Base-by-base conservation (phyloP, 2,329 filamentous ascomycete genomes). In the Claviceps sp. region DNA sequence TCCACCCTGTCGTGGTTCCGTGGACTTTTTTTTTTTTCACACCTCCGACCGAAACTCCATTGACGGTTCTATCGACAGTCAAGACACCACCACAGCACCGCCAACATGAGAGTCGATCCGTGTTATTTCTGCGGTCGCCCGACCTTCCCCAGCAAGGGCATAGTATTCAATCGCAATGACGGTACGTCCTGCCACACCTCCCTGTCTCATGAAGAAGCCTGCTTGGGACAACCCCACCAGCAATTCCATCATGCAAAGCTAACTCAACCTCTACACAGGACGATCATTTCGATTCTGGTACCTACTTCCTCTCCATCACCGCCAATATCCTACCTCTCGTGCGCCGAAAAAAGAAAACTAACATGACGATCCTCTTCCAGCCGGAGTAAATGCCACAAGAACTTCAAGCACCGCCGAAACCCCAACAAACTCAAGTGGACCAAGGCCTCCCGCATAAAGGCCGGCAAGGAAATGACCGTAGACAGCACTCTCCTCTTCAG, bases 391-490 rank as follows among this genome's bases (percentile, higher is more conserved):
- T 80, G 78, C 67, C 77, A 78, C 66, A 73, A 74, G 62, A 84
- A 82, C 69, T 95, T 94, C 80, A 93, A 94, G 73, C 95, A 95
- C 88, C 95, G 95, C 85, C 84, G 93, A 59, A 96, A 97, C 73
- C 90, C 91, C 38, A 83, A 91, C 67, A 95, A 96, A 71, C 80
- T 97, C 61, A 93, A 89, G 71, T 96, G 91, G 93, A 96, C 91
- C 56, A 95, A 96, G 77, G 83, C 88, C 50, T 91, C 90, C 78
- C 85, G 89, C 64, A 85, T 84, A 66, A 67, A 66, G 17, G 84
- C 86, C 53, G 88, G 88, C 73, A 94, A 89, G 74, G 78, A 82
- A 66, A 82, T 95, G 88, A 86, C 87, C 52, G 90, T 97, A 70
- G 93, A 98, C 77, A 86, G 82, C 62, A 95, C 91, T 36, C 83